These are phyloP conservation scores for Mucor sp. DNA, from an alignment of 371 early-diverging fungal species.

Conservation along the genomic window DNA sequence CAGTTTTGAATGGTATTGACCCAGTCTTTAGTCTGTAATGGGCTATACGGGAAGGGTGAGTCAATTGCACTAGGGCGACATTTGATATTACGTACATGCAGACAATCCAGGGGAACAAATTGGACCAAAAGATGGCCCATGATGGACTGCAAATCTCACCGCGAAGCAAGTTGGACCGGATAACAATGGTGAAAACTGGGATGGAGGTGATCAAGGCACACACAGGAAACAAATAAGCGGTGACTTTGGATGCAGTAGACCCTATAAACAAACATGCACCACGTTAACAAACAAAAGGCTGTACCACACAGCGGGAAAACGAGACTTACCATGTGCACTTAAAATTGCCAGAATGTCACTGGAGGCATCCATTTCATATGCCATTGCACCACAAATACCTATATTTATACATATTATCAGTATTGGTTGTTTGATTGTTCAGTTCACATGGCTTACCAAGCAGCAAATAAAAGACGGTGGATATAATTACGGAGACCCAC, in stretches of 20 bases:
- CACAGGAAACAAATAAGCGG: slow-evolving; percentile 71
- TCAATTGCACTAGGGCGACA: neutral
- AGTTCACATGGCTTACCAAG: slow-evolving; percentile 29
- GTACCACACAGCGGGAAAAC: neutral
- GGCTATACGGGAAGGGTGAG: slow-evolving; percentile 12
- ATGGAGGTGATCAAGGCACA: slow-evolving; percentile 76
- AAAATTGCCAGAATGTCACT: slow-evolving; percentile 53
- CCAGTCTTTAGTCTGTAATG: slow-evolving; percentile 45
- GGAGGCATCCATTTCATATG: slow-evolving; percentile 51
- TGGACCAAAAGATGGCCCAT: slow-evolving; percentile 60
- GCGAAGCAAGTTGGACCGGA: slow-evolving; percentile 68
- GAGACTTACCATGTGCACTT: slow-evolving; percentile 28
- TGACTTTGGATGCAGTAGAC: slow-evolving; percentile 53
- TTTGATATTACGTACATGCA: slow-evolving; percentile 53
- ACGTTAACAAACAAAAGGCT: neutral
- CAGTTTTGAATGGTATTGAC: slow-evolving; percentile 43
- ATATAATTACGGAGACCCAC: slow-evolving; percentile 50
- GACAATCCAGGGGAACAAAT: slow-evolving; percentile 67
- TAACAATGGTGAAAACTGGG: slow-evolving; percentile 77
- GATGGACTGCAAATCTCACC: slow-evolving; percentile 52
- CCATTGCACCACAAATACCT: slow-evolving; percentile 62
- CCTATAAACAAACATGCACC: slow-evolving; percentile 21
- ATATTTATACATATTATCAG: slow-evolving; percentile 3
- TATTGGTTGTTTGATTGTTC: neutral
- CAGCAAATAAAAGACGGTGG: slow-evolving; percentile 50